Base-by-base conservation (phyloP, 768 basidiomycete genomes). In the Rhodotorula taiwanensis region DNA sequence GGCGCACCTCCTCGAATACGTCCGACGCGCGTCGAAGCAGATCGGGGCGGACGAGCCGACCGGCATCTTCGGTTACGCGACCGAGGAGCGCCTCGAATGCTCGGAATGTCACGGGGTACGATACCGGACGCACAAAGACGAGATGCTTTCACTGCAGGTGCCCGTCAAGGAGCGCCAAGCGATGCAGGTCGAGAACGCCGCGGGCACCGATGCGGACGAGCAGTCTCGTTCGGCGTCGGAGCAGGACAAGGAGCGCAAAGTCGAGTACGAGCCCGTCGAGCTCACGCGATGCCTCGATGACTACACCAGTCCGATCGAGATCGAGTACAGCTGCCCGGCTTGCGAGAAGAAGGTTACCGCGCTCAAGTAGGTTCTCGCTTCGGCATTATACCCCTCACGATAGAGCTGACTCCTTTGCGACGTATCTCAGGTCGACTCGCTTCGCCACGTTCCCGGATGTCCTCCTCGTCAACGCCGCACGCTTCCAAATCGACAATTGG, bases 401-500 rank as follows among this genome's bases (percentile, higher is more conserved):
- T 27, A 27, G 39, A 41, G 52, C 42, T 52, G 18, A 10, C 16
- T n/a, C 33, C 3, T 23, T n/a, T 31, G 7, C 6, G 14, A 45
- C 20, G n/a, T n/a, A n/a, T n/a, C n/a, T n/a, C 69, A 91, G 89
- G 74, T 84, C 84, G 63, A 81, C 82, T 21, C 82, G 81, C 34
- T 88, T 98, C 70, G 82, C 87, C 0, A 86, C 88, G 2, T 89
- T 94, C 80, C 95, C 95, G 0, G 82, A 91, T 16, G 83, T 90
- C 2, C 80, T 98, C 0, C 84, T 94, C 13, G 76, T 99, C 2
- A 93, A 95, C 67, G 86, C 90, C 47, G 89, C 88, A 73, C 94
- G 94, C 71, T 97, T 95, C 79, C 88, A 92, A 75, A 81, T 94
- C 7, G 86, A 91, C 45, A 90, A 91, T 70, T 98, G 95, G 95